Percentiles rank a stretch among this genome's conserved stretches.
phyloP scores from a whole-genome alignment of 2,329 filamentous ascomycete species.

The Sordariomycetes sp. region DNA sequence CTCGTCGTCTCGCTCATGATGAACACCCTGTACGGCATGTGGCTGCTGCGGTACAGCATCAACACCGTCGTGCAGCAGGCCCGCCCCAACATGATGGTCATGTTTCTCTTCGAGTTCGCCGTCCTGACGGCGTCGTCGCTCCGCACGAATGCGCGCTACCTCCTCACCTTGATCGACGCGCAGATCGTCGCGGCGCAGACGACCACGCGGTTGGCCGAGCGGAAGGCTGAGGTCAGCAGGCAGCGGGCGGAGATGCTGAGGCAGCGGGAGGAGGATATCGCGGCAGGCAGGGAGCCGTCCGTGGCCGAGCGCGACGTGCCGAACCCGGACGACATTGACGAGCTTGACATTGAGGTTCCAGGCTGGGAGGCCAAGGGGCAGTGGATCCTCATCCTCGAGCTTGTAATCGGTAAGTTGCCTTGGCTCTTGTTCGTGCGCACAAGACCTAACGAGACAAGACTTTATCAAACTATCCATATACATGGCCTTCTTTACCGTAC shows the following conservation, averaged over 20 bases:
- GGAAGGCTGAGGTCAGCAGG: conserved; percentile 53
- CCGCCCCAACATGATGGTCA: conserved; percentile 98
- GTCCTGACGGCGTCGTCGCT: conserved; percentile 69
- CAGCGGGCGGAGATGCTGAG: conserved; percentile 38
- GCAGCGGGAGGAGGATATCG: conserved; percentile 31
- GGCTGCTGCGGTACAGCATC: conserved; percentile 70
- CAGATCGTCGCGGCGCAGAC: conserved; percentile 65
- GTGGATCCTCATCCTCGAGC: conserved; percentile 79
- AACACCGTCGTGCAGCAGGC: conserved; percentile 75
- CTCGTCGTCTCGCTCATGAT: conserved; percentile 66
- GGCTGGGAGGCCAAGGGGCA: conserved; percentile 96
- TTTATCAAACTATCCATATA: conserved; percentile 87
- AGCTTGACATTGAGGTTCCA: conserved; percentile 87
- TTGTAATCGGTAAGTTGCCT: conserved; percentile 53
- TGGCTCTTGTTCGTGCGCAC: not conserved
- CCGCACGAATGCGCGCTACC: conserved; percentile 68
- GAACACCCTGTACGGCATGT: conserved; percentile 67
- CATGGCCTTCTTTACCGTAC: conserved; percentile 80
- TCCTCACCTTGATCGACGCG: conserved; percentile 65
- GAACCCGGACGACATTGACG: conserved; percentile 66
- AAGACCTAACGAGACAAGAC: conserved; percentile 38
- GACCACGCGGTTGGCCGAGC: conserved; percentile 50
- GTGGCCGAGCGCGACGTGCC: conserved; percentile 47
- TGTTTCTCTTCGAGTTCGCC: conserved; percentile 98
- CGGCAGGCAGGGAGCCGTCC: conserved; percentile 18